Evolutionary conservation across 2,329 filamentous ascomycete species (phyloP), one percentile per base, ranked within the genome.

Genomic region (Lecanicillium sp.): DNA sequence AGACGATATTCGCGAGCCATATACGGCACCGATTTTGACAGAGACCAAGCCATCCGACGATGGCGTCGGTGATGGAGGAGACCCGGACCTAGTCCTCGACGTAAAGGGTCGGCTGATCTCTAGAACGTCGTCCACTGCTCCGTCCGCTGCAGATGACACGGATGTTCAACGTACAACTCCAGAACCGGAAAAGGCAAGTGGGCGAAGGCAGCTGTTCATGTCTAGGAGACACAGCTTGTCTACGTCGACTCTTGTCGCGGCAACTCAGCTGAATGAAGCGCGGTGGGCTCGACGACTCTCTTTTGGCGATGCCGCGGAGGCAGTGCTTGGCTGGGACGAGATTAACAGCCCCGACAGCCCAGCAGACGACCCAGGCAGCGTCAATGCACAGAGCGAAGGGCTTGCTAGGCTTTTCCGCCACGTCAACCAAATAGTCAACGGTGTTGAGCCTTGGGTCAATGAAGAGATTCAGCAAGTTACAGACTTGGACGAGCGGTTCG

Each of bases 231-330:
- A 81, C 49, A 82, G 77, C 50, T 59, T 77, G 29, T 62, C 67
- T 4, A 54, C 56, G 2, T 51, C 56, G 1, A 56, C 55, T 7
- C 42, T 56, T 4, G 43, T 50, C 18, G 51, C 55, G 20, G 56
- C 48, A 37, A 60, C 41, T 2, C 46, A 44, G 6, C 58, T 65
- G 2, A 71, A 77, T 44, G 79, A 84, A 44, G 68, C 69, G 19
- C 75, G 74, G 41, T 86, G 81, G 74, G 77, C 83, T 1, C 77
- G 84, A 2, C 75, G 83, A 31, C 69, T 89, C 46, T 88, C 84
- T 4, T 89, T 89, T 56, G 79, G 81, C 42, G 72, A 81, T 32
- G 84, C 81, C 2, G 83, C 86, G 59, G 81, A 87, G 44, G 83
- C 79, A n/a, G 63, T 89, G 7, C 62, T 88, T 2, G 67, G 63